Conservation (phyloP, 306 rosid species). For the Mimosa bimucronata region DNA sequence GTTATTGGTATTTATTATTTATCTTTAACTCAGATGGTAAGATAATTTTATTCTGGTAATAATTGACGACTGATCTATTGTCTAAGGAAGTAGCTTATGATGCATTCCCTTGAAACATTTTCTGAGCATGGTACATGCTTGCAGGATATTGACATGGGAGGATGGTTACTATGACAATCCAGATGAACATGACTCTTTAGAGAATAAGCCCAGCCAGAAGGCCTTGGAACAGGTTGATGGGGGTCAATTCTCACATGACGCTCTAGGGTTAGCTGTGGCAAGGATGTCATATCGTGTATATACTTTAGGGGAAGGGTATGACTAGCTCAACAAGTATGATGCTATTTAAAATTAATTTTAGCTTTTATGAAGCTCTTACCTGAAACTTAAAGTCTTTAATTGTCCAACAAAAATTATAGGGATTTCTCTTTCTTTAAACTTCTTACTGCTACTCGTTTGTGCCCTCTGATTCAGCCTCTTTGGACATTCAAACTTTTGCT, state of each 20-base stretch:
- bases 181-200: slow-evolving; percentile 52
- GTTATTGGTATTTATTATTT: slow-evolving; percentile 1
- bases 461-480: not conserved
- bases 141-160: slow-evolving; percentile 96
- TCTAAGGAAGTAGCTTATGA: slow-evolving; percentile 1
- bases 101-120: slow-evolving; percentile 15
- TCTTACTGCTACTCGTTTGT: not conserved
- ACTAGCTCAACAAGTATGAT: slow-evolving; percentile 30
- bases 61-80: slow-evolving; percentile 19
- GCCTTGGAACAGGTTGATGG: slow-evolving; percentile 53
- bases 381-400: not conserved
- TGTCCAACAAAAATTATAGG: not conserved
- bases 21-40: not conserved
- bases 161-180: slow-evolving; percentile 82
- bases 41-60: not conserved
- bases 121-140: slow-evolving; percentile 30
- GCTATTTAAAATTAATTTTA: slow-evolving; percentile 21
- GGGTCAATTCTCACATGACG: slow-evolving; percentile 60
- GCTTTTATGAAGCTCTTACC: slow-evolving; percentile 17
- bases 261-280: slow-evolving; percentile 85
- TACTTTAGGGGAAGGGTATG: slow-evolving; percentile 97
- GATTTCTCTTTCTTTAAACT: not conserved
- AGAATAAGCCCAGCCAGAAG: slow-evolving; percentile 52
- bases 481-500: not conserved
- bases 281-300: slow-evolving; percentile 87